Base-by-base conservation (phyloP, 106 monocot species). In the Apostasia ramifera region DNA sequence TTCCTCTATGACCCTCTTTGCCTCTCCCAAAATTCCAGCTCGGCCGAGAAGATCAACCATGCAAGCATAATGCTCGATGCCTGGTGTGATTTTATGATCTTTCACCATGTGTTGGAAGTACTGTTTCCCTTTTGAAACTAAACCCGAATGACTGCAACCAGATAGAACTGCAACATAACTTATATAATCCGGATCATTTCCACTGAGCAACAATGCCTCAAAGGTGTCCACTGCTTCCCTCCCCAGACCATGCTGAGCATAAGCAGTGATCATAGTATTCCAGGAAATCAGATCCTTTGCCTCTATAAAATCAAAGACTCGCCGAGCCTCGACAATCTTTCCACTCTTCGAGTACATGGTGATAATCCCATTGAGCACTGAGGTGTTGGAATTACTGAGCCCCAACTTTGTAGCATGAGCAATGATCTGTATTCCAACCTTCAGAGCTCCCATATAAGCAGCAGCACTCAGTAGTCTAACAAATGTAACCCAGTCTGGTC, bases 21-120 rank as follows among this genome's bases (percentile, higher is more conserved):
- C 95, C 66, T 97, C 76, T 71, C 73, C 77, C 43, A 97, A 58
- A 37, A 78, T 47, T 47, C 95, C 95, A 46, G 82, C 72, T 43
- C 95, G 86, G 53, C 86, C 89, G 13, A 92, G 63, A 77, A 97
- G 95, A 76, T 97, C 92, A 3, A 92, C 86, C 89, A 97, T 83
- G 73, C 95, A 97, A 70, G 95, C 73, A 79, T 74, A 86, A 81
- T 97, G 95, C 67, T 97, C 89, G 7, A 81, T 66, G 8, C 76
- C 82, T 8, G 92, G 89, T 42, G 51, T 61, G 48, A 97, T 81
- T 3, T 71, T 74, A 68, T 89, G 81, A 62, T 69, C 39, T 67
- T 55, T 81, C 5, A 53, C 77, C 95, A 97, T 97, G 8, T 42
- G 79, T 58, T 81, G 52, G 54, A 92, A 97, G 71, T 89, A 92